Evolutionary conservation across 768 basidiomycete species (phyloP).

Genomic region (Boletus rufocinnamomeus): DNA sequence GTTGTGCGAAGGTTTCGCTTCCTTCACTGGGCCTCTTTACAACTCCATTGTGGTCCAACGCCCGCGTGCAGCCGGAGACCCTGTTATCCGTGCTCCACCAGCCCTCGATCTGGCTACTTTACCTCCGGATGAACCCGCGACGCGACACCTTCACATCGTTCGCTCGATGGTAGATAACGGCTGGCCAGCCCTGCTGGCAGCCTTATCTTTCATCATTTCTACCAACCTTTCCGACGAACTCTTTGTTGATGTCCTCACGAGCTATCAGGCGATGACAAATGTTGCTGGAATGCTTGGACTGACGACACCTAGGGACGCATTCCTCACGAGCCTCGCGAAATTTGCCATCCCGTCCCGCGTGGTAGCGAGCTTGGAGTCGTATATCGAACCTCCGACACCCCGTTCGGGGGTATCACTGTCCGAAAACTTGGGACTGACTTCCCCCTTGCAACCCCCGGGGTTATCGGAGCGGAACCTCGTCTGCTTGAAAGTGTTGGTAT

Average conservation of each 20-base stretch:
- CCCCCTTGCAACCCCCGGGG: slow-evolving; percentile 59
- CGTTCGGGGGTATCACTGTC: slow-evolving; percentile 58
- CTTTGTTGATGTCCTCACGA: slow-evolving; percentile 82
- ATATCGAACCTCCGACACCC: slow-evolving; percentile 56
- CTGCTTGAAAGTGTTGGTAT: slow-evolving; percentile 81
- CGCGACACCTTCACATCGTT: slow-evolving; percentile 61
- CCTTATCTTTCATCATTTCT: slow-evolving; percentile 83
- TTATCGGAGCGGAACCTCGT: slow-evolving; percentile 89
- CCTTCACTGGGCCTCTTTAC: slow-evolving; percentile 75
- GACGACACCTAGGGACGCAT: slow-evolving; percentile 87
- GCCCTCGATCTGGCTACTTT: slow-evolving; percentile 64
- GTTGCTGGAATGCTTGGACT: slow-evolving; percentile 89
- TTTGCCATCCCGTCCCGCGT: slow-evolving; percentile 90
- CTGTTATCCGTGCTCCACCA: slow-evolving; percentile 68
- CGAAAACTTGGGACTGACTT: slow-evolving; percentile 66
- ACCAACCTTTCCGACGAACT: slow-evolving; percentile 92
- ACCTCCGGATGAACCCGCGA: slow-evolving; percentile 52
- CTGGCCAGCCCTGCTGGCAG: slow-evolving; percentile 93
- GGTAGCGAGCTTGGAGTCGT: slow-evolving; percentile 77
- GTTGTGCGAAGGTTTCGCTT: slow-evolving; percentile 82
- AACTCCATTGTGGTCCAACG: slow-evolving; percentile 66
- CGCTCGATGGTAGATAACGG: slow-evolving; percentile 80
- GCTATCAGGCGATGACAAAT: slow-evolving; percentile 82
- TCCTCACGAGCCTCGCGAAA: slow-evolving; percentile 87
- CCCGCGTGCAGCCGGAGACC: slow-evolving; percentile 61